phyloP scores from a whole-genome alignment of 139 green algal genomes.

The Tetradesmus lagerheimii region DNA sequence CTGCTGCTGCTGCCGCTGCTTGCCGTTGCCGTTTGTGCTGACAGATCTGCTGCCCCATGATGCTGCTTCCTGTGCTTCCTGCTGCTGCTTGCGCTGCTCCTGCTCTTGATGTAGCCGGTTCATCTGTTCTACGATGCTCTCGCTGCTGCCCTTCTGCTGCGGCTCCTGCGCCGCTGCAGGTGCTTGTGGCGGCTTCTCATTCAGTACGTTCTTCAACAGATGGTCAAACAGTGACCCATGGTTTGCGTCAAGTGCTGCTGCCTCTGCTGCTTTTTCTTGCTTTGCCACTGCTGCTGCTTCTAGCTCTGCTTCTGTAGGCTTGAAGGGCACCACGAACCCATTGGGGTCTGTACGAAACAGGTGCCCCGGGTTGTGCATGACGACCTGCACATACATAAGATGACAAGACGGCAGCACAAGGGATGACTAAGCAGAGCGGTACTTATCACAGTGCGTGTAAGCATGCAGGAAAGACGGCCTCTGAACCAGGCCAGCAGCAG shows the following conservation, averaged over 20 bases:
- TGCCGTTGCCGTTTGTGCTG: not conserved
- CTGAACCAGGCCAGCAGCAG: not conserved
- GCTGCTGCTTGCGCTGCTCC: conserved; percentile 30
- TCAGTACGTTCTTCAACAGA: conserved; percentile 27
- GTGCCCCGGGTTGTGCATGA: conserved; percentile 50
- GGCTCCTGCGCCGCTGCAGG: conserved; percentile 30
- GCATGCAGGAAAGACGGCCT: not conserved
- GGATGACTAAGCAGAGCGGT: no score
- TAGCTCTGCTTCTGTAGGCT: not conserved
- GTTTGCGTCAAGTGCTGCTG: conserved; percentile 23
- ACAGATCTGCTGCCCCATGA: not conserved
- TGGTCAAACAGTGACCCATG: conserved; percentile 26
- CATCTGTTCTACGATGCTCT: conserved; percentile 3
- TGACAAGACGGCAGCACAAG: not conserved
- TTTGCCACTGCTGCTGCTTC: conserved; percentile 36
- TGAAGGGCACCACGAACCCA: conserved; percentile 51
- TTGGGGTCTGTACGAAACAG: conserved; percentile 60
- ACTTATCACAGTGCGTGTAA: no score
- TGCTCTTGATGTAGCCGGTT: conserved; percentile 39
- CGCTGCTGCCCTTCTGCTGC: not conserved
- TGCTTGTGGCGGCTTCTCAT: not conserved
- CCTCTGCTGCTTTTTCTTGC: not conserved
- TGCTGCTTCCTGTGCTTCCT: not conserved
- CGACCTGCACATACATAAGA: conserved; percentile 40
- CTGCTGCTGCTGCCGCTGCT: conserved; percentile 20